Evolutionary conservation across 1,139 yeast genomes (phyloP), one percentile per base, ranked within the genome.

Genomic region (Scheffersomyces titani): DNA sequence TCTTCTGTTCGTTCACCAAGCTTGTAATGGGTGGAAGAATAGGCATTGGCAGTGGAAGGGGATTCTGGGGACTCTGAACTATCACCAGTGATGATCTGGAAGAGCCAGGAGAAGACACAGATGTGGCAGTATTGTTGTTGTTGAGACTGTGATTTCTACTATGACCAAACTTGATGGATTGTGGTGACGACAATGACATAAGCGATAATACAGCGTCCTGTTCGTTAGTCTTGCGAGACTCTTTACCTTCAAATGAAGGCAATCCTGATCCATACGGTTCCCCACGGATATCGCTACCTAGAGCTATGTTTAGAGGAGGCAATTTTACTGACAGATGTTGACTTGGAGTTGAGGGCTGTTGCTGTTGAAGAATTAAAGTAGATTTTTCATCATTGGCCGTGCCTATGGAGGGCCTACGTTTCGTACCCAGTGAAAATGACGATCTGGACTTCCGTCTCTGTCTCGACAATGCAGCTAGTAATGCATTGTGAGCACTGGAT

Each of bases 181-280:
- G 81, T 1, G 83, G 82, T 4, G 81, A 76, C 44, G 82, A 72
- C 52, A 79, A 67, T 47, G 82, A 76, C 83, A 79, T 79, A 54
- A 79, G 68, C 19, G 82, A 77, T 52, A 72, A 66, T 13, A 78
- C 80, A 1, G 83, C 83, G 52, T 78, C 83, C 61, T 78, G 80
- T 59, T 78, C 83, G 58, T 67, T 73, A 51, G 52, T 56, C 40
- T 57, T 56, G 18, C 52, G 48, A 40, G 55, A 45, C 6, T 47
- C 55, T n/a, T 46, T 46, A 5, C n/a, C 22, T 20, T 46, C 49
- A 22, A 46, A 46, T 3, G 24, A 19, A 20, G 22, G 49, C n/a
- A 46, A 46, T 2, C 49, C 49, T 19, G 49, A 46, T 19, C 24
- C 24, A 19, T 19, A 46, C 2, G 13, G n/a, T 30, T 49, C 18